Conservation (phyloP, 345 rosid genomes). For the Acer saccharum region DNA sequence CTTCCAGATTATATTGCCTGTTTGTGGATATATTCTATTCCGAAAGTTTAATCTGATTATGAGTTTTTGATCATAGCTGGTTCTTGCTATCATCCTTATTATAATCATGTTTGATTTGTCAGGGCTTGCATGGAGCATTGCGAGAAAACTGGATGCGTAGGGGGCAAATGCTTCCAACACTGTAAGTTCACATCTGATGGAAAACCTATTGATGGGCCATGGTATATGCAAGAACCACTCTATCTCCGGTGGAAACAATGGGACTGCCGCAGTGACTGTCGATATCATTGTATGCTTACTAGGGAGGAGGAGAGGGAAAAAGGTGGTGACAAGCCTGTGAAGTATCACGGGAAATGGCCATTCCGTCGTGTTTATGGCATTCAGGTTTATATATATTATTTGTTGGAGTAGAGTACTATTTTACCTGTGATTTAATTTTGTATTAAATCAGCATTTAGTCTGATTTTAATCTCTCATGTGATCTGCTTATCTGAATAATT, state of each 20-base stretch:
- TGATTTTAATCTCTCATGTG: background rate
- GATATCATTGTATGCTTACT: slow-evolving; percentile 76
- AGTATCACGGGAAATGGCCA: slow-evolving; percentile 93
- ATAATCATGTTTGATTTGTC: slow-evolving; percentile 22
- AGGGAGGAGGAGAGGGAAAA: slow-evolving; percentile 78
- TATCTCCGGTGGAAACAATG: slow-evolving; percentile 87
- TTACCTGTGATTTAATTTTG: background rate
- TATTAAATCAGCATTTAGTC: background rate
- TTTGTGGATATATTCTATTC: background rate
- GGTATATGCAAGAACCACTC: slow-evolving; percentile 92
- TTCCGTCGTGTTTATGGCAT: slow-evolving; percentile 75
- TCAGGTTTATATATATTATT: slow-evolving; percentile 44
- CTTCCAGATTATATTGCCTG: background rate
- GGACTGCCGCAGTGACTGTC: slow-evolving; percentile 79
- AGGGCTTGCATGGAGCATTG: slow-evolving; percentile 80
- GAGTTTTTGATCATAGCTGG: background rate
- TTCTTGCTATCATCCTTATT: slow-evolving; percentile 6
- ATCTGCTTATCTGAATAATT: background rate
- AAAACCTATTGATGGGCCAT: slow-evolving; percentile 69
- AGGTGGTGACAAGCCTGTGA: slow-evolving; percentile 67
- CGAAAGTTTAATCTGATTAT: background rate
- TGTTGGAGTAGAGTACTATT: background rate
- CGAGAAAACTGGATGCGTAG: slow-evolving; percentile 82
- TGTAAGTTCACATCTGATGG: slow-evolving; percentile 93
- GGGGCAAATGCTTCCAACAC: slow-evolving; percentile 74